Evolutionary conservation across 2,329 filamentous ascomycete species (phyloP).

Genomic region (Talaromyces albobiverticillius): DNA sequence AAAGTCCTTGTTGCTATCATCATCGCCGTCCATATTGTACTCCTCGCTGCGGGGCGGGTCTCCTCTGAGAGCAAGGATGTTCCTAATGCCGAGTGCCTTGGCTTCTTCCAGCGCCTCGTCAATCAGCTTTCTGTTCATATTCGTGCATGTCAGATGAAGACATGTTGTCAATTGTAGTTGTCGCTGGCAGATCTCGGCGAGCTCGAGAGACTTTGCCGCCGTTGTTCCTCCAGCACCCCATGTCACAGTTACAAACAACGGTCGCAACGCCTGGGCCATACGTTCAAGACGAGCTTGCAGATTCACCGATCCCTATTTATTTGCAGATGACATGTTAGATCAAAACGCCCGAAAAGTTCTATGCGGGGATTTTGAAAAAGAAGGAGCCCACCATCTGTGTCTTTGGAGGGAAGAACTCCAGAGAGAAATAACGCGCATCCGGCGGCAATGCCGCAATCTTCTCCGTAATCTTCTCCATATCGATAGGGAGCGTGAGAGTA

Average conservation of each 20-base stretch:
- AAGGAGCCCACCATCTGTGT: conserved; percentile 67
- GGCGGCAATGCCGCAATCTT: conserved; percentile 88
- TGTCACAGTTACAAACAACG: conserved; percentile 94
- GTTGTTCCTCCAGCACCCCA: conserved; percentile 97
- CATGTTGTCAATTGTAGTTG: conserved; percentile 92
- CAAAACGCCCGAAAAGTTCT: not conserved
- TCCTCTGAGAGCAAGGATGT: conserved; percentile 87
- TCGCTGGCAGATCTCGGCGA: conserved; percentile 92
- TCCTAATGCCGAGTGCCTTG: conserved; percentile 84
- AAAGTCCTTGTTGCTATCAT: conserved; percentile 72
- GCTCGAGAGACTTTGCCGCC: conserved; percentile 82
- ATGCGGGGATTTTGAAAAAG: conserved; percentile 9
- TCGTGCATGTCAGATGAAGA: conserved; percentile 94
- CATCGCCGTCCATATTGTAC: conserved; percentile 66
- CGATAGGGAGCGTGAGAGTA: not conserved
- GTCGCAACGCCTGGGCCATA: conserved; percentile 87
- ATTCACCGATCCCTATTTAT: conserved; percentile 74
- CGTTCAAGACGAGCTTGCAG: conserved; percentile 88
- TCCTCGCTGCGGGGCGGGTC: conserved; percentile 88
- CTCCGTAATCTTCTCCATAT: conserved; percentile 86
- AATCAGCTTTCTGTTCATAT: conserved; percentile 84
- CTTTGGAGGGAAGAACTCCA: conserved; percentile 99
- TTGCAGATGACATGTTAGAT: not conserved
- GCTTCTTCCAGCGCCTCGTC: conserved; percentile 89
- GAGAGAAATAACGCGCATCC: conserved; percentile 82